These are phyloP conservation scores for Acacia pycnantha DNA, from an alignment of 331 rosid species.

Conservation along the genomic window DNA sequence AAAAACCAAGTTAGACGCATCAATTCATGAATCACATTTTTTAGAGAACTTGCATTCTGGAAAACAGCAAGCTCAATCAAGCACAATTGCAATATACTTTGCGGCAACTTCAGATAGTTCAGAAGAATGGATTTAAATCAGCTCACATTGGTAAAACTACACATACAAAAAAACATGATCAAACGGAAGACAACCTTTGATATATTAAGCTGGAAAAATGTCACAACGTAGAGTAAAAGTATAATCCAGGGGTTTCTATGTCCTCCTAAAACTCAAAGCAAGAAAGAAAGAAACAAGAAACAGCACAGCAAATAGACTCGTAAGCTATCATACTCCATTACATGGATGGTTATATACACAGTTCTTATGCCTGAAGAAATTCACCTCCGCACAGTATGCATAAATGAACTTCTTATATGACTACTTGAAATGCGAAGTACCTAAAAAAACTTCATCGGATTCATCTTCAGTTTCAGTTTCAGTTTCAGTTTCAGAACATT, in stretches of 20 bases:
- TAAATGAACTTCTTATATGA: constrained; percentile 2
- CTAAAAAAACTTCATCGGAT: constrained; percentile 29
- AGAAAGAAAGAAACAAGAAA: no score
- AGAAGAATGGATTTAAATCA: no score
- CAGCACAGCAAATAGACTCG: not conserved
- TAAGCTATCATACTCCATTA: not conserved
- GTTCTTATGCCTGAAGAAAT: constrained; percentile 10
- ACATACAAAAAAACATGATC: not conserved
- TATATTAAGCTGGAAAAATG: not conserved
- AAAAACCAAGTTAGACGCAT: no score
- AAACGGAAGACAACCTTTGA: not conserved
- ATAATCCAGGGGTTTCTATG: not conserved
- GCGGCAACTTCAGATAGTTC: no score
- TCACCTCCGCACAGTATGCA: constrained; percentile 32
- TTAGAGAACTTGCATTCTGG: no score
- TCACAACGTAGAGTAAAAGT: not conserved
- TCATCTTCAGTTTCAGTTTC: constrained; percentile 42
- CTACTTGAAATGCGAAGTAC: constrained; percentile 24
- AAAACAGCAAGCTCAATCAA: no score
- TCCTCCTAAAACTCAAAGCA: not conserved
- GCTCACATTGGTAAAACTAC: no score
- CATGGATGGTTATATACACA: not conserved
- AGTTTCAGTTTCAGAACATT: constrained; percentile 29
- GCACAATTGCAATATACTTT: no score
- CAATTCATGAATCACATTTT: no score